Base-by-base conservation (phyloP, 495 filamentous ascomycete genomes). In the Neurospora cerealis region DNA sequence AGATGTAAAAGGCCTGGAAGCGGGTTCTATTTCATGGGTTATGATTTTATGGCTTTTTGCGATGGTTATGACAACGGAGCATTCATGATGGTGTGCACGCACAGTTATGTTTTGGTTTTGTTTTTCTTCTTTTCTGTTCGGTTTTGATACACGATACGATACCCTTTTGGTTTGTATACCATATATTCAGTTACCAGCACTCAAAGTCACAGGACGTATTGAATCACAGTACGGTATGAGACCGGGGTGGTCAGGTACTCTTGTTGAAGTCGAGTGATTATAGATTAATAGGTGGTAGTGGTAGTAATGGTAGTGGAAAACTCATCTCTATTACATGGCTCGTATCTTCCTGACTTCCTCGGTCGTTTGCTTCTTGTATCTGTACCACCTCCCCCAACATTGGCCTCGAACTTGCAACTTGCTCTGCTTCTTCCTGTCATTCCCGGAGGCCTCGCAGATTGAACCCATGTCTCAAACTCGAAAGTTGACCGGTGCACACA, bases 1-100 rank as follows among this genome's bases (percentile, higher is more conserved):
- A 90, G 78, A 86, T 80, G 77, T 80, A 74, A 74, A 17, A 24
- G 40, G 36, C 4, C 69, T 36, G 24, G 2, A 62, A 17, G 10
- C 19, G 9, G 3, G 44, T 21, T 54, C 5, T 24, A 28, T 32
- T 8, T 34, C 3, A 34, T 34, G 54, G 34, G 70, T 34, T 54
- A 38, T 70, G 69, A 70, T 70, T 34, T 42, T 5, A 71, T 24
- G 38, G 28, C 7, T 69, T 17, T 17, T 38, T 37, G 11, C 28
- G 1, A n/a, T 70, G 38, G 34, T 6, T 46, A n/a, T 46, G 28
- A 36, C 5, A 15, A 36, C 5, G n/a, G 38, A 8, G 54, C 28
- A 62, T 62, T 62, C 28, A 62, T 34, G 54, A 66, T 66, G 54
- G 54, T 28, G 34, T 66, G 54, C 28, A 66, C 28, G 28, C 28